Percentiles rank a stretch among this genome's conserved stretches.
Evolutionary conservation across 148 eudicot genomes (phyloP).

Genomic region (Pharnaceum exiguum): DNA sequence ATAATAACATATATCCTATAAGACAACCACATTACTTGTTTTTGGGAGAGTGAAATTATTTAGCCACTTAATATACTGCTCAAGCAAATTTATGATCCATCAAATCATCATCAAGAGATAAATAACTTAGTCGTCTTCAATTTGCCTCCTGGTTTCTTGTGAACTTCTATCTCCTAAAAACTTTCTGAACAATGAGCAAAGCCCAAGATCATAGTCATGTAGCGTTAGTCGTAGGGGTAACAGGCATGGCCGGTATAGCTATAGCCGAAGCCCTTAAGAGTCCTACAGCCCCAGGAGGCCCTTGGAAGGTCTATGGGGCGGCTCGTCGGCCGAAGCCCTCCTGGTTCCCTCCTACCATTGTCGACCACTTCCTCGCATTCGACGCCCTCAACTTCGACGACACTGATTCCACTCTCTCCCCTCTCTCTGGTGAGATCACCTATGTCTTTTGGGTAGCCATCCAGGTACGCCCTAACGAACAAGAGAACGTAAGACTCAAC

Average conservation of each 20-base stretch:
- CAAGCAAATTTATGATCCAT: too few species aligned
- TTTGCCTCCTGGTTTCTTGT: too few species aligned
- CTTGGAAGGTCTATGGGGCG: slow-evolving; percentile 43
- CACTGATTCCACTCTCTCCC: slow-evolving; percentile 23
- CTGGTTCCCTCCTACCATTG: slow-evolving; percentile 30
- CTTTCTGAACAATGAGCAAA: too few species aligned
- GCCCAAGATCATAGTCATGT: background rate
- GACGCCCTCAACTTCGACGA: slow-evolving; percentile 24
- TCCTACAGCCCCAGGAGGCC: slow-evolving; percentile 32
- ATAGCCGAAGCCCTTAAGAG: slow-evolving; percentile 29
- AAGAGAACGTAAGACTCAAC: slow-evolving; percentile 17
- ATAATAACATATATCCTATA: too few species aligned
- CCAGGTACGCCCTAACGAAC: slow-evolving; percentile 6
- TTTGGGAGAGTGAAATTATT: too few species aligned
- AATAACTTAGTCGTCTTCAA: too few species aligned
- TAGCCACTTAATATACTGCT: too few species aligned
- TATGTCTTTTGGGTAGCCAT: slow-evolving; percentile 41
- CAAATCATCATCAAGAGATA: too few species aligned
- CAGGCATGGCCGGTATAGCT: slow-evolving; percentile 27
- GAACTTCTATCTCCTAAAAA: too few species aligned
- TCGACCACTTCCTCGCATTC: slow-evolving; percentile 33
- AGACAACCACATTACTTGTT: too few species aligned
- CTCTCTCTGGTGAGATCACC: slow-evolving; percentile 27
- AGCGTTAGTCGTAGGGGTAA: slow-evolving; percentile 23
- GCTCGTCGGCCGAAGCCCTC: slow-evolving; percentile 34